Evolutionary conservation across 768 basidiomycete genomes (phyloP).

Genomic region (Collybiopsis confluens): DNA sequence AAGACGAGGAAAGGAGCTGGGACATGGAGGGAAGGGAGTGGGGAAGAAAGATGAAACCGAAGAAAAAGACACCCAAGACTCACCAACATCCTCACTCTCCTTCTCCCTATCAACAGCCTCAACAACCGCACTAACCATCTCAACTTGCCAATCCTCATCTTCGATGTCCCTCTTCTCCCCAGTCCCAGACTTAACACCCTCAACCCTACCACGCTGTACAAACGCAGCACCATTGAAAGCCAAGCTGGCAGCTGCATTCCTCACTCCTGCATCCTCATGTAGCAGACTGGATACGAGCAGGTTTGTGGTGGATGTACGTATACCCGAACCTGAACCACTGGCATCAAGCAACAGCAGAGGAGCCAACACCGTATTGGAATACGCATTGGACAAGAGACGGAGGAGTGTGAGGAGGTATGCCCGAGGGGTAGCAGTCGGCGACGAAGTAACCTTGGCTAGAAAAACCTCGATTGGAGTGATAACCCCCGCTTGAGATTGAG

Average conservation of each 20-base stretch:
- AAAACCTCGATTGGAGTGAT: conserved; percentile 42
- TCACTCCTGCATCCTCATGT: conserved; percentile 61
- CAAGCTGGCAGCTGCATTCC: conserved; percentile 78
- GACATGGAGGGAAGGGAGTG: background rate
- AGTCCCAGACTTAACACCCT: conserved; percentile 27
- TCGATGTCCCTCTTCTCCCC: conserved; percentile 38
- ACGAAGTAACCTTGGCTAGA: conserved; percentile 37
- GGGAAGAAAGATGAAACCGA: background rate
- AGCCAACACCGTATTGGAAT: conserved; percentile 48
- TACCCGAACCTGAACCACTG: background rate
- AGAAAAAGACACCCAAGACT: conserved; percentile 23
- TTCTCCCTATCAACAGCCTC: conserved; percentile 74
- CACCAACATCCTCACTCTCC: conserved; percentile 76
- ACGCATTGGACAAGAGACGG: conserved; percentile 65
- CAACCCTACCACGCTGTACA: conserved; percentile 60
- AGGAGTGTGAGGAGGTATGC: conserved; percentile 64
- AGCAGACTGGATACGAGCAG: conserved; percentile 66
- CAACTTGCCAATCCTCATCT: conserved; percentile 82
- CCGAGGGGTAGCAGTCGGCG: conserved; percentile 31
- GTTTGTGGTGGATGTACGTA: conserved; percentile 32
- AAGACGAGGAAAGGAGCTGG: too few species aligned
- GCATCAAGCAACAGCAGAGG: conserved; percentile 28
- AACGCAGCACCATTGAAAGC: conserved; percentile 71
- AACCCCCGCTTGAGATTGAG: conserved; percentile 12
- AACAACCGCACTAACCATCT: conserved; percentile 77